These are phyloP conservation scores for Neurospora intermedia DNA, from an alignment of 495 filamentous ascomycete species.

Conservation along the genomic window DNA sequence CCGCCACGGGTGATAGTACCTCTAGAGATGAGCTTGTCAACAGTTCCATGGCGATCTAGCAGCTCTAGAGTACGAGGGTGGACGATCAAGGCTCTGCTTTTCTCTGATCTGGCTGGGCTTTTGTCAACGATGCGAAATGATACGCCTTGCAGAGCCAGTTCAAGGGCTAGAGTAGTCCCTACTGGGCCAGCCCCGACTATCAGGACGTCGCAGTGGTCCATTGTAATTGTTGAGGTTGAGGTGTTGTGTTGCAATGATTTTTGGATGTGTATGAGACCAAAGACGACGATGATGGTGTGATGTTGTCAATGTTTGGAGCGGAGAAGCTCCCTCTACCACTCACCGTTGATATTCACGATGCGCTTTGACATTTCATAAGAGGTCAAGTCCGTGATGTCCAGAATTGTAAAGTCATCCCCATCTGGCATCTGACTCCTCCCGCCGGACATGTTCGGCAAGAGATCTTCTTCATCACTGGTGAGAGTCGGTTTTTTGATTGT, in stretches of 20 bases:
- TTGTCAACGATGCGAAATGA: slow-evolving; percentile 35
- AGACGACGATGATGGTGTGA: not conserved
- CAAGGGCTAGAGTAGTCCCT: slow-evolving; percentile 22
- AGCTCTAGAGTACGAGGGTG: slow-evolving; percentile 37
- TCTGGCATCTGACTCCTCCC: not conserved
- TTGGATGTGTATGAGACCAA: not conserved
- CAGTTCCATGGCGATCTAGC: slow-evolving; percentile 31
- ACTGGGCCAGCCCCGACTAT: slow-evolving; percentile 28
- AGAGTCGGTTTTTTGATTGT: not conserved
- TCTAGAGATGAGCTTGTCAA: slow-evolving; percentile 16
- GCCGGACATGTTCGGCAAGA: not conserved
- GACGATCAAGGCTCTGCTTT: slow-evolving; percentile 33
- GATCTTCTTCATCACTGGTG: not conserved
- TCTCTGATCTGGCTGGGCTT: slow-evolving; percentile 22
- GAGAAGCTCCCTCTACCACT: not conserved
- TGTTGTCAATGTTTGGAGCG: not conserved
- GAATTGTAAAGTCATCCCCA: not conserved
- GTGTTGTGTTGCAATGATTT: not conserved
- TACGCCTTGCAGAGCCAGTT: slow-evolving; percentile 24
- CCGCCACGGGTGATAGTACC: slow-evolving; percentile 21
- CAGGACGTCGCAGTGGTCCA: slow-evolving; percentile 24
- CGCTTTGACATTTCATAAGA: not conserved
- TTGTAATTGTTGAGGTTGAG: not conserved
- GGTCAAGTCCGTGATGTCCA: not conserved
- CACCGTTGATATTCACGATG: not conserved